These are phyloP conservation scores for Rhodamnia rubescens DNA, from an alignment of 345 rosid genomes.

Conservation along the genomic window DNA sequence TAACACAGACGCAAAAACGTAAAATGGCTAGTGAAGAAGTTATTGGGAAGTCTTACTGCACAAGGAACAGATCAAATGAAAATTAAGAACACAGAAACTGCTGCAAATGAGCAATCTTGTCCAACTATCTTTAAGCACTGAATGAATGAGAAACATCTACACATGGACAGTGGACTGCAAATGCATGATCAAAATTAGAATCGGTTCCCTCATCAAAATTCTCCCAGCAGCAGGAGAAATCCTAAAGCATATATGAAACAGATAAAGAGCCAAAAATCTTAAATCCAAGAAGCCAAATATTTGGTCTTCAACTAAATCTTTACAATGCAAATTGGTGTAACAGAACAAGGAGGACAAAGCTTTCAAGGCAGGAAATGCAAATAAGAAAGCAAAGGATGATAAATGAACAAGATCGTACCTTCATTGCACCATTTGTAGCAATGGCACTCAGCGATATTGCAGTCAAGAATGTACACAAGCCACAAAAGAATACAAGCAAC, in stretches of 20 bases:
- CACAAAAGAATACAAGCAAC: slow-evolving; percentile 77
- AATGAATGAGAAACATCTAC: not conserved
- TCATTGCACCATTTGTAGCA: slow-evolving; percentile 99
- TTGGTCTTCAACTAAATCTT: not conserved
- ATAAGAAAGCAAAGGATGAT: not conserved
- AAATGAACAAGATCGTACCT: slow-evolving; percentile 30
- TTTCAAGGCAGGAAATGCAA: not conserved
- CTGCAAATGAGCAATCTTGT: not conserved
- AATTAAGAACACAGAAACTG: not conserved
- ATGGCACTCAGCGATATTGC: slow-evolving; percentile 93
- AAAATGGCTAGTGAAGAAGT: not conserved
- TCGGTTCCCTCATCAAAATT: not conserved
- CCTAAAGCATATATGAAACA: not conserved
- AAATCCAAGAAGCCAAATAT: not conserved
- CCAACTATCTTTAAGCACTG: not conserved
- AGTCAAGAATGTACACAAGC: slow-evolving; percentile 89
- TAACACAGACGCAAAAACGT: not conserved
- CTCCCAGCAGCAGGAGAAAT: not conserved
- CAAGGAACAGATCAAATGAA: not conserved
- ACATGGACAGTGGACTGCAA: not conserved
- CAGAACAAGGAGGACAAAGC: not conserved
- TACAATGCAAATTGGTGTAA: not conserved
- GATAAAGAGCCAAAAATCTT: not conserved
- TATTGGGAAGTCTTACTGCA: not conserved
- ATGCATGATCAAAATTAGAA: not conserved